phyloP scores from a whole-genome alignment of 2,329 filamentous ascomycete genomes.

The Sporothrix mexicana region DNA sequence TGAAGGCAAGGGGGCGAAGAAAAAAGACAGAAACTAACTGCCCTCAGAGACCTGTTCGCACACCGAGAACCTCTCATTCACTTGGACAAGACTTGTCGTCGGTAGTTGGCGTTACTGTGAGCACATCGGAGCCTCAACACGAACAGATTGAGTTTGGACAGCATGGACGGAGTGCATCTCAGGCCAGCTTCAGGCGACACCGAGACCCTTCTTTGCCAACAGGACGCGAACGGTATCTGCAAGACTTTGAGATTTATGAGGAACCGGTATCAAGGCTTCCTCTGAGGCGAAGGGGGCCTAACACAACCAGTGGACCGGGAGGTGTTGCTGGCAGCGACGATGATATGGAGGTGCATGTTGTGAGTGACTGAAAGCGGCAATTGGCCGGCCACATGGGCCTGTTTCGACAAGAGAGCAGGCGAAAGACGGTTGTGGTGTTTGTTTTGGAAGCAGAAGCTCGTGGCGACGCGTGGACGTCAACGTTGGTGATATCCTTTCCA shows the following conservation, averaged over 20 bases:
- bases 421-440: neutral
- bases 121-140: neutral
- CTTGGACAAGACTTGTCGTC: neutral
- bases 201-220: neutral
- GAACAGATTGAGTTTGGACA: neutral
- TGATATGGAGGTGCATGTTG: neutral
- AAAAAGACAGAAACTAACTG: neutral
- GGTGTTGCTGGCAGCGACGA: neutral
- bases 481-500: neutral
- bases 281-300: neutral
- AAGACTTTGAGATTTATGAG: slow-evolving; percentile 16
- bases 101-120: neutral
- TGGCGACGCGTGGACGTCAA: neutral
- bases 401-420: neutral
- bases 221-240: neutral
- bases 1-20: too few relatives aligned
- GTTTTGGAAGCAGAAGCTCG: neutral
- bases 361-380: neutral
- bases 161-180: too few relatives aligned
- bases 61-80: slow-evolving; percentile 7
- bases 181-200: too few relatives aligned
- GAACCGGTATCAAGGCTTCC: neutral
- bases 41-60: neutral
- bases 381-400: neutral
- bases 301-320: too few relatives aligned